A percentile compares a stretch with the other conserved stretches of the same genome.
Conservation (phyloP, 1,139 yeast species). For the Pichia sp. region DNA sequence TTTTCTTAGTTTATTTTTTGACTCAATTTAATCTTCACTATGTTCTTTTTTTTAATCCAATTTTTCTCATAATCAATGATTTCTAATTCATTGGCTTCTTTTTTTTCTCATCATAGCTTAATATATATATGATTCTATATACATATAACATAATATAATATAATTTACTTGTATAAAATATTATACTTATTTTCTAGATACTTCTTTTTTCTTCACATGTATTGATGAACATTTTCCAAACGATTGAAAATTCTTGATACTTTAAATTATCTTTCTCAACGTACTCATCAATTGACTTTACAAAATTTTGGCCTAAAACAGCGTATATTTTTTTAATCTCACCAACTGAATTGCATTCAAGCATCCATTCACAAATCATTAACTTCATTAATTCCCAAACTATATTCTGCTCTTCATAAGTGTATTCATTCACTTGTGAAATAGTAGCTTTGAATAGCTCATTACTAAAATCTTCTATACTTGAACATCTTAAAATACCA, state of each 20-base stretch:
- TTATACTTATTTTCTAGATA: no score
- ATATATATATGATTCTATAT: no score
- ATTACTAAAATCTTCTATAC: conserved; percentile 7
- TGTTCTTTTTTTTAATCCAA: no score
- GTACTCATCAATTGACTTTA: neutral
- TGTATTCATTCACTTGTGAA: neutral
- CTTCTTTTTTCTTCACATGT: no score
- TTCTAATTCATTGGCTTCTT: no score
- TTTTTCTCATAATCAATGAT: no score
- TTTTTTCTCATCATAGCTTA: no score
- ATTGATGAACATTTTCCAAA: conserved; percentile 7
- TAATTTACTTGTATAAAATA: no score
- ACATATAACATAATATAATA: no score
- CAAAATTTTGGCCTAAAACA: neutral
- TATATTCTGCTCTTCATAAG: conserved; percentile 3
- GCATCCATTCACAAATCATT: conserved; percentile 9
- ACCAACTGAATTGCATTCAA: neutral
- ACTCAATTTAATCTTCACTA: no score
- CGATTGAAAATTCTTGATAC: conserved; percentile 5
- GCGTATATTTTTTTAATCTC: neutral
- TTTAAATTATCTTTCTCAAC: conserved; percentile 11
- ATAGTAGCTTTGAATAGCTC: conserved; percentile 4
- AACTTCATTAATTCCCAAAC: conserved; percentile 10
- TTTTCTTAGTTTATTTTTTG: no score
- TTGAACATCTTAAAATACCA: neutral